phyloP scores from a whole-genome alignment of 768 basidiomycete genomes.

The Mycena rosella region DNA sequence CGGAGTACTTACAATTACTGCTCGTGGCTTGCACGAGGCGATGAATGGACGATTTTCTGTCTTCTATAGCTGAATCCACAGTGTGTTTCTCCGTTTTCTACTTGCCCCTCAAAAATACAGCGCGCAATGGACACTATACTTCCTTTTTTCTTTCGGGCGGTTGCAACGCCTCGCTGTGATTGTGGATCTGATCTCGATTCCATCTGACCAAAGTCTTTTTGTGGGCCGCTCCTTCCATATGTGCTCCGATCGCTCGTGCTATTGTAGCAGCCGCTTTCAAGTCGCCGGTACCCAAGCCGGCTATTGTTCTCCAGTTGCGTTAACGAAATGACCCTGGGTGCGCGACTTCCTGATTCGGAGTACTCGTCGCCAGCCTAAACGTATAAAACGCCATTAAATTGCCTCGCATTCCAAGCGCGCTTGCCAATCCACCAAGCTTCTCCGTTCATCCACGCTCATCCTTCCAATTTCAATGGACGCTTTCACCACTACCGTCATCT shows the following conservation, averaged over 20 bases:
- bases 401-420: neutral
- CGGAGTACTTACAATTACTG: neutral
- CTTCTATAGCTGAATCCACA: neutral
- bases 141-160: neutral
- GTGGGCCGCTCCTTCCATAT: neutral
- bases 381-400: neutral
- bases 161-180: neutral
- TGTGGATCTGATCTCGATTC: neutral
- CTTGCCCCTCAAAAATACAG: neutral
- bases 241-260: neutral
- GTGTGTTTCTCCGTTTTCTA: neutral
- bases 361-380: neutral
- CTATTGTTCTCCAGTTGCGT: neutral
- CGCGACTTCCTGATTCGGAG: neutral
- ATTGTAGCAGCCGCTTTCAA: neutral
- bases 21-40: no score
- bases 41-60: no score
- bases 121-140: neutral
- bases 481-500: no score
- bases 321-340: neutral
- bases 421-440: neutral
- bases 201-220: neutral
- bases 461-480: neutral
- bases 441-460: neutral
- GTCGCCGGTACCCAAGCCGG: neutral